Conservation (phyloP, 129 eudicot genomes). For the Flaveria ramosissima region DNA sequence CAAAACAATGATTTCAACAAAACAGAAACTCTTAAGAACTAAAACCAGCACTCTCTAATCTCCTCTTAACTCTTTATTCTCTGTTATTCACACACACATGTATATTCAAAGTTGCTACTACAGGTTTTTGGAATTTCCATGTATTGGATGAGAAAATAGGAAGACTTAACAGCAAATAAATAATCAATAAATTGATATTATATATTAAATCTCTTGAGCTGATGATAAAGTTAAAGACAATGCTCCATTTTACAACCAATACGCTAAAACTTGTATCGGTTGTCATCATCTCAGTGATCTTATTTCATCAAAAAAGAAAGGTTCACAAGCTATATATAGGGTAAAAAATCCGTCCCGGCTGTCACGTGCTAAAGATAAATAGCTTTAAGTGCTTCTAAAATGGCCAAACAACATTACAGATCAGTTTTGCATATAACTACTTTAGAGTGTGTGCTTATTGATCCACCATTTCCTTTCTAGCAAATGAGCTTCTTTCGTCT, state of each 20-base stretch:
- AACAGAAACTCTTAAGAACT: background rate
- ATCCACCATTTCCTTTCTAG: constrained; percentile 19
- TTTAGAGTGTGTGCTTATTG: background rate
- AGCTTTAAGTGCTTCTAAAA: constrained; percentile 7
- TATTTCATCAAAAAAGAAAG: background rate
- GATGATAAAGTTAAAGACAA: background rate
- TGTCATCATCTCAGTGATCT: constrained; percentile 7
- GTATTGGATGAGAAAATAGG: background rate
- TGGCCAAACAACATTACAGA: constrained; percentile 4
- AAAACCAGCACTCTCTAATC: background rate
- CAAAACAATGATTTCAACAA: background rate
- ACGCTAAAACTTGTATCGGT: background rate
- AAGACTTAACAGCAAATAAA: background rate
- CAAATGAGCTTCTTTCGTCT: background rate
- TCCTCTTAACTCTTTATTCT: background rate
- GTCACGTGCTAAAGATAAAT: constrained; percentile 1
- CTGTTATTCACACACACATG: background rate
- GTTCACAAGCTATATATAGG: background rate
- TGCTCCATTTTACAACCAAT: background rate
- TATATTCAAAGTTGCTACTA: background rate
- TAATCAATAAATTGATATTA: background rate
- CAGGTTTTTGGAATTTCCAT: background rate
- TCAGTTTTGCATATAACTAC: background rate
- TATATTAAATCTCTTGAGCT: background rate
- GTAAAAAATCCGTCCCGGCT: background rate